Conservation (phyloP, 345 rosid species). For the Barbarea vulgaris region DNA sequence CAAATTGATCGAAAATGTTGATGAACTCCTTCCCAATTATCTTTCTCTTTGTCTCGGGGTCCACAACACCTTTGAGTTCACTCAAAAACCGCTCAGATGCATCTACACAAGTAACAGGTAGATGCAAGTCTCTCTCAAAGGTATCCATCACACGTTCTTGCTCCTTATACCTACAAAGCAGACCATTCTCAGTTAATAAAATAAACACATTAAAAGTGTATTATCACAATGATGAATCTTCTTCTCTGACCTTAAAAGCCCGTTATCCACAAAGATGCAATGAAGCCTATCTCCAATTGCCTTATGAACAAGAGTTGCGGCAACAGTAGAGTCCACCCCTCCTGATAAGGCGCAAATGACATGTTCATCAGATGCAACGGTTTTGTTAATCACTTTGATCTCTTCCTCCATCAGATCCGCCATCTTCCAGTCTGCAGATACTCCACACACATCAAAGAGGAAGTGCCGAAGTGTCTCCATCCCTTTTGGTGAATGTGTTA, state of each 20-base stretch:
- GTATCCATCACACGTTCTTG: constrained; percentile 92
- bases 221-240: not conserved
- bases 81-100: constrained; percentile 79
- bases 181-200: not conserved
- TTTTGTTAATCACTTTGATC: constrained; percentile 65
- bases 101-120: constrained; percentile 87
- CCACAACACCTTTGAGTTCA: constrained; percentile 83
- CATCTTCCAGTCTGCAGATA: constrained; percentile 87
- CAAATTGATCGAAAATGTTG: constrained; percentile 75
- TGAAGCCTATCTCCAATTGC: constrained; percentile 97
- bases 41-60: constrained; percentile 91
- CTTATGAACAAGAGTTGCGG: constrained; percentile 94
- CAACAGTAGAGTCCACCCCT: constrained; percentile 98
- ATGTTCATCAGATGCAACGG: constrained; percentile 76
- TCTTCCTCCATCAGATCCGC: constrained; percentile 91
- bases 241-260: constrained; percentile 70
- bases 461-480: constrained; percentile 81
- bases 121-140: constrained; percentile 80
- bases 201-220: not conserved
- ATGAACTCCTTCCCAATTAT: constrained; percentile 94
- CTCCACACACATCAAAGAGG: constrained; percentile 77
- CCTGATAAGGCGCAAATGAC: constrained; percentile 96
- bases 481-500: constrained; percentile 92
- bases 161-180: constrained; percentile 72
- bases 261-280: constrained; percentile 94